phyloP scores from a whole-genome alignment of 352 stramenopile genomes.

The Pythium phragmiticola region DNA sequence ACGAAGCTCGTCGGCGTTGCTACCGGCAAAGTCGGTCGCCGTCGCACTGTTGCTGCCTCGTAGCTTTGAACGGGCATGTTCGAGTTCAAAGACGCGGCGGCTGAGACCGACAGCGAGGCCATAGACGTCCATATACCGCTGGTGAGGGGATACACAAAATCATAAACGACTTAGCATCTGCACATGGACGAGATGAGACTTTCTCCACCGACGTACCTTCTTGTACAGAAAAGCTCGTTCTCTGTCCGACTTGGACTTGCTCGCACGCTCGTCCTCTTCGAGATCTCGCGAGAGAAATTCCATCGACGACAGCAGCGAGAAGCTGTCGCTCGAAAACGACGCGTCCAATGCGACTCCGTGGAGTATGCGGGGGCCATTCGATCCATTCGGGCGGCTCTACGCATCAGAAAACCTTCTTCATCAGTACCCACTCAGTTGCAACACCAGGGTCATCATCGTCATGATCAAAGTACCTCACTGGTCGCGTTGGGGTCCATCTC shows the following conservation, averaged over 20 bases:
- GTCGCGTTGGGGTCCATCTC: constrained; percentile 8
- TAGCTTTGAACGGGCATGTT: constrained; percentile 25
- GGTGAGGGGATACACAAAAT: neutral
- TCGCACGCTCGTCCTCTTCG: constrained; percentile 57
- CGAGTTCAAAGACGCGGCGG: constrained; percentile 43
- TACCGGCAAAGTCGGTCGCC: constrained; percentile 31
- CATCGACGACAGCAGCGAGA: constrained; percentile 39
- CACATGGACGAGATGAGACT: neutral
- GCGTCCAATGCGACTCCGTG: constrained; percentile 17
- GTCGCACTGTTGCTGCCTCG: constrained; percentile 20
- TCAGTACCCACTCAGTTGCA: neutral
- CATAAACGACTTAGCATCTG: neutral
- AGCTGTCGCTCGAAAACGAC: constrained; percentile 32
- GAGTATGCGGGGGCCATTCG: constrained; percentile 14
- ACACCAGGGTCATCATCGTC: neutral
- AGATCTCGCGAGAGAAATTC: constrained; percentile 63
- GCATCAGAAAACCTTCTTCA: neutral
- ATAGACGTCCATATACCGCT: constrained; percentile 75
- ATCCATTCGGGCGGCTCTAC: constrained; percentile 12
- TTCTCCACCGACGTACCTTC: constrained; percentile 39
- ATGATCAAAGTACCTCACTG: constrained; percentile 8
- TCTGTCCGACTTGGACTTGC: constrained; percentile 54
- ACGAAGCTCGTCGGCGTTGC: constrained; percentile 40
- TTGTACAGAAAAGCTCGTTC: constrained; percentile 75
- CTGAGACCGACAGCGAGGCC: constrained; percentile 51